These are phyloP conservation scores for Spencermartinsiella europaea DNA, from an alignment of 805 yeast species.

Conservation along the genomic window DNA sequence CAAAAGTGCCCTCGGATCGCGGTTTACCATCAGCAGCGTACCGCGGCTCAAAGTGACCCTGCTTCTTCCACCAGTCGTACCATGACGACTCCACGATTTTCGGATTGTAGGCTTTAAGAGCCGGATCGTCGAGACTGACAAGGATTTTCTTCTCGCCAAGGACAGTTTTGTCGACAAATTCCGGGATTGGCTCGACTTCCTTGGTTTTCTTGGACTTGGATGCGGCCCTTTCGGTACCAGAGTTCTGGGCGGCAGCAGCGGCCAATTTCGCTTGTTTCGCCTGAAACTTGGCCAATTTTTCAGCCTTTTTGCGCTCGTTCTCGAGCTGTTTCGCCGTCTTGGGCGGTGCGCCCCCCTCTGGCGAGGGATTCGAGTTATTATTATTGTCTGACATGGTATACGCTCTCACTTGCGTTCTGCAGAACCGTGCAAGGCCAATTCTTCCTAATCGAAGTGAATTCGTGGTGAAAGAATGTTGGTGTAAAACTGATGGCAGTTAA, in stretches of 20 bases:
- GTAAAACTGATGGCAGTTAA: too few relatives aligned
- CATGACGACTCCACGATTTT: conserved; percentile 91
- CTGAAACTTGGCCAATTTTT: conserved; percentile 77
- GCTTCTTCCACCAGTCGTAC: conserved; percentile 95
- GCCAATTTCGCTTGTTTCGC: conserved; percentile 71
- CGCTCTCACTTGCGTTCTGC: background rate
- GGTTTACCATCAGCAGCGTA: conserved; percentile 66
- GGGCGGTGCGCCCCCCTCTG: conserved; percentile 23
- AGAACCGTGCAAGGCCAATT: background rate
- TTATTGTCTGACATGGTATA: background rate
- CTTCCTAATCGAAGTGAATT: background rate
- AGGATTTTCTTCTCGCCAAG: conserved; percentile 90
- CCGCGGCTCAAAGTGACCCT: conserved; percentile 86
- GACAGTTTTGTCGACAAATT: conserved; percentile 73
- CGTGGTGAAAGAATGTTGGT: background rate
- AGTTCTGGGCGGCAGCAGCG: conserved; percentile 42
- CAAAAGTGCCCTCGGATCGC: conserved; percentile 78
- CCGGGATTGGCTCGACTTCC: conserved; percentile 70
- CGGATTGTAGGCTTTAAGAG: conserved; percentile 92
- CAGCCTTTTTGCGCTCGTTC: conserved; percentile 83
- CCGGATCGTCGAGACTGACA: conserved; percentile 83
- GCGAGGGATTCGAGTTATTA: background rate
- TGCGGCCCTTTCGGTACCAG: conserved; percentile 30
- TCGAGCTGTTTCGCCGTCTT: conserved; percentile 79
- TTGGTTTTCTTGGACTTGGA: conserved; percentile 59